Percentiles rank a stretch among this genome's conserved stretches.
Evolutionary conservation across 2,329 filamentous ascomycete genomes (phyloP).

Genomic region (Penicillium concentricum): DNA sequence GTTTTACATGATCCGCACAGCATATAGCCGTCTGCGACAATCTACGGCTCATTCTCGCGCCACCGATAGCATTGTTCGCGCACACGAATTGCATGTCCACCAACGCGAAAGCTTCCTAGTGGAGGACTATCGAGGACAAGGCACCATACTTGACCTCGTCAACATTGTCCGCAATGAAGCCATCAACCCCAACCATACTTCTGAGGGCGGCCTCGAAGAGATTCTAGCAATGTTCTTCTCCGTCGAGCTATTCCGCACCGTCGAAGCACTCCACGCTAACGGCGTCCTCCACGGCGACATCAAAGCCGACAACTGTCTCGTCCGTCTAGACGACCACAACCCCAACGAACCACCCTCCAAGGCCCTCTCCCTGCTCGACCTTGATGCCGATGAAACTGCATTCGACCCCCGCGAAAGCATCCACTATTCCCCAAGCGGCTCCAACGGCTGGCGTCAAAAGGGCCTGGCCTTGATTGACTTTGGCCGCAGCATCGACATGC

Average conservation of each 20-base stretch:
- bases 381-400: slow-evolving; percentile 20
- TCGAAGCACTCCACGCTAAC: slow-evolving; percentile 80
- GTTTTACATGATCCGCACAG: slow-evolving; percentile 89
- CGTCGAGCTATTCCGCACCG: slow-evolving; percentile 83
- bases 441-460: slow-evolving; percentile 73
- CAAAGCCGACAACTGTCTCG: slow-evolving; percentile 91
- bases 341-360: slow-evolving; percentile 24
- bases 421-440: slow-evolving; percentile 71
- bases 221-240: slow-evolving; percentile 91
- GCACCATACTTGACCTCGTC: slow-evolving; percentile 90
- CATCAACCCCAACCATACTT: slow-evolving; percentile 47
- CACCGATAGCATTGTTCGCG: slow-evolving; percentile 73
- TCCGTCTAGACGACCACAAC: slow-evolving; percentile 66
- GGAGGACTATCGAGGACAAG: slow-evolving; percentile 82
- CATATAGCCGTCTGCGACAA: slow-evolving; percentile 69
- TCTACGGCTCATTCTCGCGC: slow-evolving; percentile 62
- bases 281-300: slow-evolving; percentile 87
- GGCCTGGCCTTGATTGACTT: slow-evolving; percentile 92
- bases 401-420: slow-evolving; percentile 30
- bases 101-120: slow-evolving; percentile 86
- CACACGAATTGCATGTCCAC: slow-evolving; percentile 89
- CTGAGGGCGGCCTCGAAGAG: slow-evolving; percentile 77
- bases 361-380: slow-evolving; percentile 31
- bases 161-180: slow-evolving; percentile 75
- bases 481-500: slow-evolving; percentile 91